Percentiles rank a stretch among this genome's conserved stretches.
phyloP scores from a whole-genome alignment of 192 early-diverging fungal genomes.

The Geranomyces variabilis region DNA sequence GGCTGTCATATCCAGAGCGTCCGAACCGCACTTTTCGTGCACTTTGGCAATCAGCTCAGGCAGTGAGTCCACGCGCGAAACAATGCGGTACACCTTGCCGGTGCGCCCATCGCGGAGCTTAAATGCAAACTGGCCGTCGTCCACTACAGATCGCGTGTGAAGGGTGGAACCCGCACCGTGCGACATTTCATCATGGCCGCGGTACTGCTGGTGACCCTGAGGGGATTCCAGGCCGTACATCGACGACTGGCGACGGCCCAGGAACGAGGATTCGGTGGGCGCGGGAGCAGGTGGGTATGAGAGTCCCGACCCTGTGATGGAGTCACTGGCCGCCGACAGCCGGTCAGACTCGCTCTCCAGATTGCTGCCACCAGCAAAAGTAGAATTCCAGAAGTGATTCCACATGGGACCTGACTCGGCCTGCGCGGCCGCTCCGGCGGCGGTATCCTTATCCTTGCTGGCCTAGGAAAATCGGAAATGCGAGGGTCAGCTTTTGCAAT shows the following conservation, averaged over 20 bases:
- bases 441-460: not conserved
- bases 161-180: conserved; percentile 6
- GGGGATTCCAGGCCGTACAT: not conserved
- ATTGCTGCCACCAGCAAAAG: conserved; percentile 36
- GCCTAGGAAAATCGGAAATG: not conserved
- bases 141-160: conserved; percentile 6
- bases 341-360: conserved; percentile 40
- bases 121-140: conserved; percentile 44
- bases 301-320: conserved; percentile 13
- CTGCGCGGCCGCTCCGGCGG: not conserved
- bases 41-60: conserved; percentile 27
- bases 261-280: conserved; percentile 9
- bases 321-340: conserved; percentile 36
- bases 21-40: conserved; percentile 26
- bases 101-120: conserved; percentile 46
- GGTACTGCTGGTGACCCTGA: not conserved
- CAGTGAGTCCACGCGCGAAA: conserved; percentile 27
- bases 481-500: too few relatives aligned
- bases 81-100: conserved; percentile 50
- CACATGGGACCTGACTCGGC: conserved; percentile 46
- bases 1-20: not conserved
- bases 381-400: conserved; percentile 48
- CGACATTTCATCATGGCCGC: conserved; percentile 16
- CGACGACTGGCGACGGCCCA: conserved; percentile 3
- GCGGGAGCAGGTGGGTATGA: conserved; percentile 19